phyloP scores from a whole-genome alignment of 768 basidiomycete genomes.

The Suillus spraguei region DNA sequence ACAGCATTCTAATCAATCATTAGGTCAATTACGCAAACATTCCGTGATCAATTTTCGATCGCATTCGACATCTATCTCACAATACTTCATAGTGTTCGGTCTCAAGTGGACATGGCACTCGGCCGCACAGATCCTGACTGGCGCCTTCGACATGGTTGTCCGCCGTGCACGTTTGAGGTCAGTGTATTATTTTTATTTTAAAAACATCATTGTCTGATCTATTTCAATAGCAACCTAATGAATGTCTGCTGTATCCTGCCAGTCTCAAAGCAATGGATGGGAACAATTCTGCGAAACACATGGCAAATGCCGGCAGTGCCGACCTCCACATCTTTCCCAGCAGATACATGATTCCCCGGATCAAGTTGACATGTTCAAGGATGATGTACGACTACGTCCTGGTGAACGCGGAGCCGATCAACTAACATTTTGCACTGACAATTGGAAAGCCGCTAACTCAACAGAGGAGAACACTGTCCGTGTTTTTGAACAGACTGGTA shows the following conservation, averaged over 20 bases:
- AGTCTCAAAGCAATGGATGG: constrained; percentile 20
- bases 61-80: background rate
- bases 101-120: background rate
- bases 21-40: background rate
- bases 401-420: constrained; percentile 1
- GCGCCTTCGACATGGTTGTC: background rate
- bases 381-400: constrained; percentile 12
- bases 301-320: constrained; percentile 21
- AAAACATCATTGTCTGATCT: background rate
- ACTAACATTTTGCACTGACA: too few relatives aligned
- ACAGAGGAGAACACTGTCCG: constrained; percentile 35
- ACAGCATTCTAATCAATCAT: background rate
- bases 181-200: too few relatives aligned
- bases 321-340: constrained; percentile 24
- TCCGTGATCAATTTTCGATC: background rate
- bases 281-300: constrained; percentile 23
- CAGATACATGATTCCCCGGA: constrained; percentile 29
- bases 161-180: background rate
- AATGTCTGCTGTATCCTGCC: constrained; percentile 27
- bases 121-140: background rate
- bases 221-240: constrained; percentile 19
- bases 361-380: constrained; percentile 31
- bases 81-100: background rate
- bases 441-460: constrained; percentile 15
- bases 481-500: constrained; percentile 40